Conservation (phyloP, 2,329 filamentous ascomycete species). For the Coniochaeta pulveracea region DNA sequence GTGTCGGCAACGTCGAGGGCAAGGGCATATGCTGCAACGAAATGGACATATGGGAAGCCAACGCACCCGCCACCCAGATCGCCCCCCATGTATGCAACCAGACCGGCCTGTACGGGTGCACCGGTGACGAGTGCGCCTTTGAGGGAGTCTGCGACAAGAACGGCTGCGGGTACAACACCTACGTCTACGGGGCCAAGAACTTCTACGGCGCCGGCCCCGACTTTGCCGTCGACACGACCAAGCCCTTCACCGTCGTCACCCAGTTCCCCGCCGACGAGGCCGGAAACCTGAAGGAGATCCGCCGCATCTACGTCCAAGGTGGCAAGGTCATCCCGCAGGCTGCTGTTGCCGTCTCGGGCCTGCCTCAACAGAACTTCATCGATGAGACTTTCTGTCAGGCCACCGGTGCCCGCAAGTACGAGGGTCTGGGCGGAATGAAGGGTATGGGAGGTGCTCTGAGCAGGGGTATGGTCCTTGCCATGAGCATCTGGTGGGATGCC, state of each 20-base stretch:
- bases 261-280: slow-evolving; percentile 27
- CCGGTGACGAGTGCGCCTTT: slow-evolving; percentile 16
- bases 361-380: slow-evolving; percentile 8
- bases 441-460: slow-evolving; percentile 24
- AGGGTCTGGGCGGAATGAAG: slow-evolving; percentile 16
- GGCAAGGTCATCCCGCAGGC: slow-evolving; percentile 30
- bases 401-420: slow-evolving; percentile 12
- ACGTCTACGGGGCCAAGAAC: slow-evolving; percentile 14
- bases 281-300: slow-evolving; percentile 29
- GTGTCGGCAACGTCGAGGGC: slow-evolving; percentile 23
- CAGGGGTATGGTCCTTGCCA: slow-evolving; percentile 39
- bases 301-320: slow-evolving; percentile 34
- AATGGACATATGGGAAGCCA: slow-evolving; percentile 35
- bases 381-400: slow-evolving; percentile 12
- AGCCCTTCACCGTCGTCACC: slow-evolving; percentile 29
- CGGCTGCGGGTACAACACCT: slow-evolving; percentile 23
- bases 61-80: slow-evolving; percentile 22
- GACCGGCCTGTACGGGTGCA: slow-evolving; percentile 21
- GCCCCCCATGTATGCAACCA: slow-evolving; percentile 29
- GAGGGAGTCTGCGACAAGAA: slow-evolving; percentile 18
- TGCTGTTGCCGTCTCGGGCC: slow-evolving; percentile 11
- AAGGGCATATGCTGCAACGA: slow-evolving; percentile 31
- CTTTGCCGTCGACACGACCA: slow-evolving; percentile 14
- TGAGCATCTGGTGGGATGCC: slow-evolving; percentile 45
- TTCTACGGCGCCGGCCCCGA: slow-evolving; percentile 14